Base-by-base conservation (phyloP, 805 yeast species). In the Hanseniaspora occidentalis region DNA sequence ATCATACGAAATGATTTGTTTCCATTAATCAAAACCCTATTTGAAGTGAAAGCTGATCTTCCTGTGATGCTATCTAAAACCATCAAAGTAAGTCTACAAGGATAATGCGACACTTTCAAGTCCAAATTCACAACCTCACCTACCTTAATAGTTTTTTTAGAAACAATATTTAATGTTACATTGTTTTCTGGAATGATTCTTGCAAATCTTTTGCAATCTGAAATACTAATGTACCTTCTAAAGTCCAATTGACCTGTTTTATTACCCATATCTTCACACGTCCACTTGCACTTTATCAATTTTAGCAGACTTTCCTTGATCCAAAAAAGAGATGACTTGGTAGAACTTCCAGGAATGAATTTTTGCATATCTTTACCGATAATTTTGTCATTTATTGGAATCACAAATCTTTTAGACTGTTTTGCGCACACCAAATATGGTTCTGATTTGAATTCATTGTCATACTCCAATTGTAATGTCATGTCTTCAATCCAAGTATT, bases 401-500 rank as follows among this genome's bases (percentile, higher is more conserved):
- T 51, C 8, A 88, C 60, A 17, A 83, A 60, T 45, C 97, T 67
- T n/a, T 61, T 58, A 0, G 76, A 67, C 26, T 67, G 67, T 16
- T 62, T 53, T 1, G 76, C 64, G 29, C 65, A 65, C 25, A 73
- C 60, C 3, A 57, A 40, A 34, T 48, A 39, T 3, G 45, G 43
- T 4, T 45, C 44, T 9, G 52, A 50, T 2, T 41, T 31, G 17
- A 52, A 58, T 1, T 6, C 11, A 4, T 60, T 57, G 14, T 57
- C 57, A 44, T 62, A 65, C 2, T 48, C 47, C 9, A 72, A 43
- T 2, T 58, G 48, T 3, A 67, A 52, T 7, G 53, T 48, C 43
- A 74, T 57, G 22, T 70, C 69, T 37, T 77, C 79, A 6, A 71
- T 67, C 92, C 95, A 88, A 2, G 82, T 69, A 55, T 92, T 89